Conservation (phyloP, 805 yeast species). For the Candida nanaspora region DNA sequence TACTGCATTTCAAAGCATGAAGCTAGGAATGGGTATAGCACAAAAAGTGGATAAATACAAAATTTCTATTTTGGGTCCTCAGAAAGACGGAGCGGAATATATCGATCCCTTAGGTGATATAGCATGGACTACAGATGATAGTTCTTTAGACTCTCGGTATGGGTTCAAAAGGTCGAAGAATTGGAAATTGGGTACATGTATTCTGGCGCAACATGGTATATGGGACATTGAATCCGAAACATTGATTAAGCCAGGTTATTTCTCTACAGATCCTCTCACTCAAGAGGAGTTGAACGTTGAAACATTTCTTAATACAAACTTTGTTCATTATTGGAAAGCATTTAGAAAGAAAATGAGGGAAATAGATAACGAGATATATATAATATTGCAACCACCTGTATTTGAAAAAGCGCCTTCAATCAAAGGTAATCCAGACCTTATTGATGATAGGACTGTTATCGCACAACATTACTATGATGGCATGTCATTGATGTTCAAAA, state of each 20-base stretch:
- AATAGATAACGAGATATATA: slow-evolving; percentile 37
- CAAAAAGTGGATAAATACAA: slow-evolving; percentile 63
- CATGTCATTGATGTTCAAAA: slow-evolving; percentile 82
- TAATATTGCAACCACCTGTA: slow-evolving; percentile 78
- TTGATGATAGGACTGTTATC: slow-evolving; percentile 61
- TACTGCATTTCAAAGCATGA: slow-evolving; percentile 65
- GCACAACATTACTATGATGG: slow-evolving; percentile 96
- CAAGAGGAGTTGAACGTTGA: slow-evolving; percentile 37
- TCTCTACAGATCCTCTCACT: slow-evolving; percentile 30
- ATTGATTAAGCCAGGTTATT: slow-evolving; percentile 45
- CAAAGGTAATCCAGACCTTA: slow-evolving; percentile 35
- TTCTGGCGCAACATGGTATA: slow-evolving; percentile 74
- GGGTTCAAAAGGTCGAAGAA: slow-evolving; percentile 57
- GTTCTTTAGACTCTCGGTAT: slow-evolving; percentile 52
- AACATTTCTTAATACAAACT: slow-evolving; percentile 57
- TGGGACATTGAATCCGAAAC: slow-evolving; percentile 48
- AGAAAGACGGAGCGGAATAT: slow-evolving; percentile 44
- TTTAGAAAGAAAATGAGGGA: slow-evolving; percentile 44
- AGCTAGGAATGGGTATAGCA: slow-evolving; percentile 72
- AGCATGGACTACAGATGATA: slow-evolving; percentile 60
- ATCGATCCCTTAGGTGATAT: slow-evolving; percentile 61
- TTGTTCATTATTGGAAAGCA: slow-evolving; percentile 50
- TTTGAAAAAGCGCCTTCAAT: slow-evolving; percentile 68
- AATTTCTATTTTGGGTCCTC: slow-evolving; percentile 72
- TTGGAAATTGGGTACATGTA: slow-evolving; percentile 73